Evolutionary conservation across 208 protist genomes (phyloP).

Genomic region (Strigomonas galati): DNA sequence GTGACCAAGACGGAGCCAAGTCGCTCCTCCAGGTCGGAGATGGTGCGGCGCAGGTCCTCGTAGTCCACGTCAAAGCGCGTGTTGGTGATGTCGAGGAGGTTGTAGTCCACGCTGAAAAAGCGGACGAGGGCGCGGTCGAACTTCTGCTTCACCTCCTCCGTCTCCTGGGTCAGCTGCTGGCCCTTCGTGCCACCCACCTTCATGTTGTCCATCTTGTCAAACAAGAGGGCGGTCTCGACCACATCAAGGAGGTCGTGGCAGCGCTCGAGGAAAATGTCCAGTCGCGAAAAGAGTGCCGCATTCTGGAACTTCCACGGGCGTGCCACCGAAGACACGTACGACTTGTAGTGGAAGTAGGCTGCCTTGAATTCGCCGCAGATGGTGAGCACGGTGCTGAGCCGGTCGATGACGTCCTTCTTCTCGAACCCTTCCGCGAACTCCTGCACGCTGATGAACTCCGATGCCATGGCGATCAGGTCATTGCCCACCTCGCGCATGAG

Average conservation of each 20-base stretch:
- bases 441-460: conserved; percentile 85
- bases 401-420: conserved; percentile 91
- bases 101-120: conserved; percentile 91
- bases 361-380: conserved; percentile 93
- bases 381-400: conserved; percentile 76
- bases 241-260: conserved; percentile 95
- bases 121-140: conserved; percentile 73
- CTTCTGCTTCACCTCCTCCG: conserved; percentile 87
- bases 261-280: conserved; percentile 96
- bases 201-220: conserved; percentile 95
- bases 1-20: conserved; percentile 91
- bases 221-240: conserved; percentile 92
- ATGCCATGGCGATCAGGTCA: conserved; percentile 91
- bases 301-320: conserved; percentile 95
- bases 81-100: conserved; percentile 95
- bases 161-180: conserved; percentile 78
- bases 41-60: conserved; percentile 75
- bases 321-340: conserved; percentile 63
- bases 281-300: conserved; percentile 91
- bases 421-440: conserved; percentile 92
- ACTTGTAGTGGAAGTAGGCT: conserved; percentile 94
- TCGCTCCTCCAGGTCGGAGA: conserved; percentile 91
- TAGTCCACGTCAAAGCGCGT: conserved; percentile 94
- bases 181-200: conserved; percentile 95
- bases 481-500: conserved; percentile 95